Percentiles rank a stretch among this genome's conserved stretches.
Evolutionary conservation across 2,329 filamentous ascomycete species (phyloP).

Genomic region (Beauveria asiatica): DNA sequence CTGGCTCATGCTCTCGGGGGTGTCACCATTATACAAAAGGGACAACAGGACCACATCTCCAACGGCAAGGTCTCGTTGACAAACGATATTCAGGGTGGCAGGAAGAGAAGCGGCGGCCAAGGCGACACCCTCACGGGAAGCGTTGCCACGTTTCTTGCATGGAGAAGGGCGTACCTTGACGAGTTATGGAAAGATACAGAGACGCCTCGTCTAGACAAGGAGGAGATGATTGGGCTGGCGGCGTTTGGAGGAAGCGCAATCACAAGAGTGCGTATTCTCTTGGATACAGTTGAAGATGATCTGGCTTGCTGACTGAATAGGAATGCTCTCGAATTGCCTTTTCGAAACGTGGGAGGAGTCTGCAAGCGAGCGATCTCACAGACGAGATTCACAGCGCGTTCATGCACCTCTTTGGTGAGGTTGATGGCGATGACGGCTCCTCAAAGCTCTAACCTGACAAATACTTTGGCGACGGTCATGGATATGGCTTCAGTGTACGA

Average conservation of each 20-base stretch:
- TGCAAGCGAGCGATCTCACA: slow-evolving; percentile 90
- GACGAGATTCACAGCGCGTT: slow-evolving; percentile 83
- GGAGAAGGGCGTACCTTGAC: slow-evolving; percentile 80
- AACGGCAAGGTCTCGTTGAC: slow-evolving; percentile 69
- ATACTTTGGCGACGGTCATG: neutral
- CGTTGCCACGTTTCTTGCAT: slow-evolving; percentile 80
- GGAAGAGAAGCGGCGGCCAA: slow-evolving; percentile 88
- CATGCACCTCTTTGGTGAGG: slow-evolving; percentile 68
- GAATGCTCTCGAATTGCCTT: slow-evolving; percentile 85
- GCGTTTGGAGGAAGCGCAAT: slow-evolving; percentile 82
- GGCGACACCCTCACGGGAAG: slow-evolving; percentile 90
- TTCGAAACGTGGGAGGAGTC: slow-evolving; percentile 70
- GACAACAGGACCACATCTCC: slow-evolving; percentile 70
- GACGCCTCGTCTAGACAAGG: slow-evolving; percentile 34
- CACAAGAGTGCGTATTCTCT: slow-evolving; percentile 55
- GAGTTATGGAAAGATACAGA: slow-evolving; percentile 60
- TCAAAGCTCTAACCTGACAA: slow-evolving; percentile 25
- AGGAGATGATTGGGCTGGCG: slow-evolving; percentile 63
- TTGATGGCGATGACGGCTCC: slow-evolving; percentile 33
- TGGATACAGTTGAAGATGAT: neutral
- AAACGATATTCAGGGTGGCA: slow-evolving; percentile 69
- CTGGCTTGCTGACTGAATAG: slow-evolving; percentile 24
- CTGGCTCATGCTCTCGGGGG: slow-evolving; percentile 72
- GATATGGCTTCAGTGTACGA: neutral
- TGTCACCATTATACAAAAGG: slow-evolving; percentile 89